Evolutionary conservation across 495 filamentous ascomycete species (phyloP).

Genomic region (Aspergillus heteromorphus): DNA sequence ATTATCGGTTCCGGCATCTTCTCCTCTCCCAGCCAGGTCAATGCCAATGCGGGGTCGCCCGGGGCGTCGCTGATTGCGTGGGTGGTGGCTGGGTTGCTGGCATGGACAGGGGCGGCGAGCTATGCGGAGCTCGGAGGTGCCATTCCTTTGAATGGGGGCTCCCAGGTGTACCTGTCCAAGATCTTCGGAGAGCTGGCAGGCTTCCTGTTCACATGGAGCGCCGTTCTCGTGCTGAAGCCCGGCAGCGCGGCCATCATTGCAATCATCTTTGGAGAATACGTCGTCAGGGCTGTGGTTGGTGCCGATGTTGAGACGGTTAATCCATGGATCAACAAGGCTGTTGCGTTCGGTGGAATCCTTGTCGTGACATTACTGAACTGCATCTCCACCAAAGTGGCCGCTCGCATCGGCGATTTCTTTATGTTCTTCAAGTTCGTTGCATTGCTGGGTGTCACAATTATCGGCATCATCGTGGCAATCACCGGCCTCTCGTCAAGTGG

Average conservation of each 20-base stretch:
- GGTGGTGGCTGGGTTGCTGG: slow-evolving; percentile 81
- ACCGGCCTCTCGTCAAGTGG: slow-evolving; percentile 78
- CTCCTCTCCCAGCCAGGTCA: slow-evolving; percentile 90
- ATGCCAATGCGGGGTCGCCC: slow-evolving; percentile 85
- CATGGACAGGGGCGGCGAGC: slow-evolving; percentile 94
- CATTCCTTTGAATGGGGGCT: slow-evolving; percentile 90
- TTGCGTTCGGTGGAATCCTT: slow-evolving; percentile 71
- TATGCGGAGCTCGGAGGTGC: slow-evolving; percentile 96
- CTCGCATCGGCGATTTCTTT: slow-evolving; percentile 78
- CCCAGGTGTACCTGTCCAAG: slow-evolving; percentile 89
- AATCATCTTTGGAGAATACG: slow-evolving; percentile 96
- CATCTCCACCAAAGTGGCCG: slow-evolving; percentile 81
- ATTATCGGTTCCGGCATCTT: slow-evolving; percentile 99
- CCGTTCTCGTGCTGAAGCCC: slow-evolving; percentile 89
- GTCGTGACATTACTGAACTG: slow-evolving; percentile 81
- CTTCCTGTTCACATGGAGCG: slow-evolving; percentile 94
- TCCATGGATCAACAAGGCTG: slow-evolving; percentile 85
- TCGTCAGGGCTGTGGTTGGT: slow-evolving; percentile 78
- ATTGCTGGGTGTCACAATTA: slow-evolving; percentile 78
- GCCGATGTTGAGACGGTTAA: slow-evolving; percentile 71
- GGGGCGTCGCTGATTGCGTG: slow-evolving; percentile 87
- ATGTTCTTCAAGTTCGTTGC: slow-evolving; percentile 97
- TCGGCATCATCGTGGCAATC: slow-evolving; percentile 81
- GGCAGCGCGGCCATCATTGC: slow-evolving; percentile 90
- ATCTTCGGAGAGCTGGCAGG: slow-evolving; percentile 91